These are phyloP conservation scores for Aspergillus ochraceoroseus DNA, from an alignment of 2,329 filamentous ascomycete genomes.

Conservation along the genomic window DNA sequence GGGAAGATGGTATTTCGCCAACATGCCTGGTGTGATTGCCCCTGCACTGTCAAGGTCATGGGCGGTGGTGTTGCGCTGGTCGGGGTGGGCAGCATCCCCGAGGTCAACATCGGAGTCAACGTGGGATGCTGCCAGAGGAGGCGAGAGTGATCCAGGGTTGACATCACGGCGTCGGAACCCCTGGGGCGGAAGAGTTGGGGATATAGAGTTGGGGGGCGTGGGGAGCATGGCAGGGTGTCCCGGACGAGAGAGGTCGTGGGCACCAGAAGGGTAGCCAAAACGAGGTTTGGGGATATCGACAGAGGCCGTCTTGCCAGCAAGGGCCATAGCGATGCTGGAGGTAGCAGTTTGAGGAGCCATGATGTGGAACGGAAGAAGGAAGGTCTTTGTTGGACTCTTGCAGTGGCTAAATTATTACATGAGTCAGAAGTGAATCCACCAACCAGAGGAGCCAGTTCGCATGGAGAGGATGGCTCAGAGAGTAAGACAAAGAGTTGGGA, in stretches of 20 bases:
- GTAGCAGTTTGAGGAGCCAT: constrained; percentile 43
- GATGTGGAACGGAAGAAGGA: constrained; percentile 21
- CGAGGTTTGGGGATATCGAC: constrained; percentile 48
- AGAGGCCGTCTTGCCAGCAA: constrained; percentile 48
- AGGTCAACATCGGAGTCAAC: constrained; percentile 86
- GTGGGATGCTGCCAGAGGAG: constrained; percentile 45
- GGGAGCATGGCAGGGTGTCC: constrained; percentile 54
- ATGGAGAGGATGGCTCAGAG: neutral
- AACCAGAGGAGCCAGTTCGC: constrained; percentile 5
- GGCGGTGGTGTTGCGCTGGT: constrained; percentile 44
- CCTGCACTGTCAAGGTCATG: constrained; percentile 66
- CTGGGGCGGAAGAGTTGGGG: constrained; percentile 76
- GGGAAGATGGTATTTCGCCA: constrained; percentile 85
- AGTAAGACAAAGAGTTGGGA: neutral
- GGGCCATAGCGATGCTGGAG: constrained; percentile 48
- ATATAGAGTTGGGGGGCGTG: constrained; percentile 93
- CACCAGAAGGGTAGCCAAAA: constrained; percentile 27
- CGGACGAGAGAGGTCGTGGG: constrained; percentile 31
- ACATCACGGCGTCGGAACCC: constrained; percentile 63
- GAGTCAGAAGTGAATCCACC: constrained; percentile 22
- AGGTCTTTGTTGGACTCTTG: constrained; percentile 6
- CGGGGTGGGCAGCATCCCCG: constrained; percentile 60
- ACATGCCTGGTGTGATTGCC: constrained; percentile 75
- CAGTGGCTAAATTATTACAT: constrained; percentile 24
- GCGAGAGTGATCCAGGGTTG: constrained; percentile 35